These are phyloP conservation scores for Psidium guajava DNA, from an alignment of 345 rosid species.

Conservation along the genomic window DNA sequence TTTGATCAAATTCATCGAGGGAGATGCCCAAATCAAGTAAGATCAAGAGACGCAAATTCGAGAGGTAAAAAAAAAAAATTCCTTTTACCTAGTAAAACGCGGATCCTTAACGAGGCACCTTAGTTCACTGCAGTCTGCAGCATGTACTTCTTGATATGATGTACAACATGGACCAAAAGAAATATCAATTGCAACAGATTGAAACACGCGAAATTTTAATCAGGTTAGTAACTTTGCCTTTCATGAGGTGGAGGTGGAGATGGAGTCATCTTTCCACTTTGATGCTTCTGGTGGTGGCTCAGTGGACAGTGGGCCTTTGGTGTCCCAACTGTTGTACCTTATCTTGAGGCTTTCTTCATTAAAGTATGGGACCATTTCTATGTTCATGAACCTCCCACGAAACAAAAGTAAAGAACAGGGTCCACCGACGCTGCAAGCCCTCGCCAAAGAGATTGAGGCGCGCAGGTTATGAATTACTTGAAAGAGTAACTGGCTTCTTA, in stretches of 20 bases:
- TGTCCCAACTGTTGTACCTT: not conserved
- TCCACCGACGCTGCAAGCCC: not conserved
- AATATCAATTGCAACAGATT: not conserved
- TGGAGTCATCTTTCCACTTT: not conserved
- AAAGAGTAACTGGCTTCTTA: not conserved
- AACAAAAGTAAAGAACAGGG: not conserved
- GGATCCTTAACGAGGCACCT: not conserved
- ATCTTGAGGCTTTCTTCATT: not conserved
- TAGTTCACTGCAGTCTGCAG: not conserved
- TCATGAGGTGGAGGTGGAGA: not conserved
- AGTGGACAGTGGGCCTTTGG: conserved; percentile 1
- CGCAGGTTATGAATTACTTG: not conserved
- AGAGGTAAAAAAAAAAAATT: not conserved
- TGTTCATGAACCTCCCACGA: not conserved
- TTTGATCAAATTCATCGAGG: not conserved
- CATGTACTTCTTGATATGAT: not conserved
- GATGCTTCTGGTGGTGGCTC: not conserved
- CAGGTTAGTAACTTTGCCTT: not conserved
- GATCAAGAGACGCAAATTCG: not conserved
- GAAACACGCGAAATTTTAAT: too few relatives aligned
- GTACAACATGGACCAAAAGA: not conserved
- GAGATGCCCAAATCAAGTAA: not conserved
- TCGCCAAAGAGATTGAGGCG: not conserved
- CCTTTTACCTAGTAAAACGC: not conserved
- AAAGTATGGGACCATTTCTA: not conserved